Evolutionary conservation across 305 asterid species (phyloP), one percentile per base, ranked within the genome.

Genomic region (Fraxinus albicans): DNA sequence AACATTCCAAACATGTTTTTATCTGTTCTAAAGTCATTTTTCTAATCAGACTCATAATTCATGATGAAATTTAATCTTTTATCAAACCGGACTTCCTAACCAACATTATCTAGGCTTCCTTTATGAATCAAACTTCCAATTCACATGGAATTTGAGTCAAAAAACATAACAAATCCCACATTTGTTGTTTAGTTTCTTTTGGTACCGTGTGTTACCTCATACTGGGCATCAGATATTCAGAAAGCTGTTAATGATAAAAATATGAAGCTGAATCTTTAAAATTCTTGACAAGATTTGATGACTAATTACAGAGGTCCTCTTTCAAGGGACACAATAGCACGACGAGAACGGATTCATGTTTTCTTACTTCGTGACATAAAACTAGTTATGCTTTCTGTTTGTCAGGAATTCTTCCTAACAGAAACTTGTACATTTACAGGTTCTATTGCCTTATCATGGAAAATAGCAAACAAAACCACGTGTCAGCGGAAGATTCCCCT

Each of bases 391-490:
- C 36, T 15, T 25, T 42, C 17, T 40, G 15, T 29, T 25, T 69
- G 75, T 35, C 73, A 29, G 65, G 65, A 40, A 77, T 77, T 27
- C 78, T 19, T 21, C 42, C 81, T 83, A 31, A 53, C 23, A 6
- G 73, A 75, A 35, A 53, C 63, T 5, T 29, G 1, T 42, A 77
- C 73, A 8, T 6, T 40, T 29, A 13, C 63, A 78, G 83, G 88
- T 75, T 34, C 40, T 27, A 25, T 17, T 76, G 65, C 25, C 15
- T 73, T 73, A 65, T 23, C 15, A 93, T 91, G 94, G 91, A 86
- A 80, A 84, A 7, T 23, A 60, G 35, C 31, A 88, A 84, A 34
- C 35, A 79, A 60, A 75, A 83, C 47, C 21, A 80, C 29, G 40
- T 25, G 19, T 75, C 33, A 50, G 76, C 33, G 10, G 88, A 77